Conservation (phyloP, 495 filamentous ascomycete genomes). For the Penicillium waksmanii region DNA sequence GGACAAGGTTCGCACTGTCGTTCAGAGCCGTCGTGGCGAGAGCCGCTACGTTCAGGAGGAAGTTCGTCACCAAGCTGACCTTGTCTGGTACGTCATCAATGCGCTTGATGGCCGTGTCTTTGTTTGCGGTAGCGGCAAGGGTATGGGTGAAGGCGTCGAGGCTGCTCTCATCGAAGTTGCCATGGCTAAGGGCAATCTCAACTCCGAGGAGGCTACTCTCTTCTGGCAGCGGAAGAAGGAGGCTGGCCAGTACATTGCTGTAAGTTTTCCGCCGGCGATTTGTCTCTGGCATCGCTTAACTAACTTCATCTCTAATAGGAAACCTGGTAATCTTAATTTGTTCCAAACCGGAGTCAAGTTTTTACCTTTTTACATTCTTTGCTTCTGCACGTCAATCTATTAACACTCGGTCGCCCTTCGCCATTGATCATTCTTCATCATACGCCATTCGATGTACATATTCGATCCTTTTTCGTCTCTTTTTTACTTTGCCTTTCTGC, state of each 20-base stretch:
- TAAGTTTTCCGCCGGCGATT: conserved; percentile 46
- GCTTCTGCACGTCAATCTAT: not conserved
- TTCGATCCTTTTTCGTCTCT: conserved; percentile 1
- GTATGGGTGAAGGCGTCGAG: conserved; percentile 98
- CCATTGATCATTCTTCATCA: not conserved
- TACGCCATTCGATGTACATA: conserved; percentile 4
- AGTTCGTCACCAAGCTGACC: conserved; percentile 81
- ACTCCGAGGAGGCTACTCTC: conserved; percentile 68
- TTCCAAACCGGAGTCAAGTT: not conserved
- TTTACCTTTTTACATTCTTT: not conserved
- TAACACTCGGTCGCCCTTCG: not conserved
- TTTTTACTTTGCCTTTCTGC: not conserved
- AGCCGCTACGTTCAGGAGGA: conserved; percentile 88
- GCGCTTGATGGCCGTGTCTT: conserved; percentile 91
- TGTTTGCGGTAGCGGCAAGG: conserved; percentile 90
- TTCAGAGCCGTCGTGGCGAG: conserved; percentile 78
- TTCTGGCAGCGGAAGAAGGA: conserved; percentile 87
- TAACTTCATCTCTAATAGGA: conserved; percentile 32
- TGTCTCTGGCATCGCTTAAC: conserved; percentile 3
- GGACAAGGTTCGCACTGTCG: conserved; percentile 88
- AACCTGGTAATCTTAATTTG: conserved; percentile 36
- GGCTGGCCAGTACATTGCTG: conserved; percentile 84
- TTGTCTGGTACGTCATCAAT: conserved; percentile 97
- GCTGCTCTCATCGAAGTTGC: conserved; percentile 77
- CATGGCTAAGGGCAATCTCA: conserved; percentile 77